Evolutionary conservation across 768 basidiomycete species (phyloP).

Genomic region (Nevesoporus exiguus): DNA sequence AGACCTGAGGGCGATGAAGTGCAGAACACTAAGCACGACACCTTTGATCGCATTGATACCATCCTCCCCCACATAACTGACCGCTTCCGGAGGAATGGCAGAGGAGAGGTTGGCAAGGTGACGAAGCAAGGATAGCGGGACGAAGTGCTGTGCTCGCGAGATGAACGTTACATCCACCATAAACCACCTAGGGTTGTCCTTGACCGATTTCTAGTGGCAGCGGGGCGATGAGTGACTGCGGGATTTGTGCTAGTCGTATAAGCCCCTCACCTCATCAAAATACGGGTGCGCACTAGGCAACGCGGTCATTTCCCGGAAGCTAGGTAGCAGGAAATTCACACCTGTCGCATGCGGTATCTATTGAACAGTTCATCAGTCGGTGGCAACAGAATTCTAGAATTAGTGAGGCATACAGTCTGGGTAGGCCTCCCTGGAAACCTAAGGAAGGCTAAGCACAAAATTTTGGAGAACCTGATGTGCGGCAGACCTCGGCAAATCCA

Average conservation of each 20-base stretch:
- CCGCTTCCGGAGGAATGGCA: slow-evolving; percentile 43
- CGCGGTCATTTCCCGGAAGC: slow-evolving; percentile 7
- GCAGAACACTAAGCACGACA: slow-evolving; percentile 25
- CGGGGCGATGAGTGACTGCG: neutral
- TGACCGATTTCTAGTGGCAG: slow-evolving; percentile 64
- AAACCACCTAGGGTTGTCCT: slow-evolving; percentile 80
- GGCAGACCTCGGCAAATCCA: slow-evolving; percentile 72
- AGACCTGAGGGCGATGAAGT: neutral
- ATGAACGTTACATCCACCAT: slow-evolving; percentile 83
- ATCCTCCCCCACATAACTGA: slow-evolving; percentile 64
- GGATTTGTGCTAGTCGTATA: neutral
- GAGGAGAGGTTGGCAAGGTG: slow-evolving; percentile 47
- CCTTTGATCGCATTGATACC: slow-evolving; percentile 65
- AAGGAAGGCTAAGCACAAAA: slow-evolving; percentile 5
- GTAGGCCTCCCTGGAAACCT: slow-evolving; percentile 84
- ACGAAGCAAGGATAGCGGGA: slow-evolving; percentile 74
- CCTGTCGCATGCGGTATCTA: slow-evolving; percentile 91
- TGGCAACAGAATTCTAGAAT: slow-evolving; percentile 2
- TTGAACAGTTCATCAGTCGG: slow-evolving; percentile 6
- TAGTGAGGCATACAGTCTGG: slow-evolving; percentile 67
- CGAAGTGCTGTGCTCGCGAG: slow-evolving; percentile 63
- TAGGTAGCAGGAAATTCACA: slow-evolving; percentile 34
- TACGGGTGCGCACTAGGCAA: slow-evolving; percentile 67
- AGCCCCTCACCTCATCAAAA: slow-evolving; percentile 58
- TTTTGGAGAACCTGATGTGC: neutral